These are phyloP conservation scores for Penicillium lagena DNA, from an alignment of 495 filamentous ascomycete species.

Conservation along the genomic window DNA sequence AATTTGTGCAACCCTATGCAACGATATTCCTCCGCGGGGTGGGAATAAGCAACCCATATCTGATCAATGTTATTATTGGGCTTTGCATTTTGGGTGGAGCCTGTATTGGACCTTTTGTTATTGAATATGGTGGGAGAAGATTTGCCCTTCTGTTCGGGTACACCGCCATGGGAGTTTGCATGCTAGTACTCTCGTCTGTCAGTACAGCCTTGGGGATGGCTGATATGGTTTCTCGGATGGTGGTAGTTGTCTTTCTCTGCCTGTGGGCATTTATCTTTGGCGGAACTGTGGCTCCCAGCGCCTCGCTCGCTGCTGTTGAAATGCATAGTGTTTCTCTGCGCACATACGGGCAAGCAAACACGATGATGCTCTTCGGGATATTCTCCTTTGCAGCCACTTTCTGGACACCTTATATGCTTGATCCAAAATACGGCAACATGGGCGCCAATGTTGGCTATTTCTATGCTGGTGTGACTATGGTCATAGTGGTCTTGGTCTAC, in stretches of 20 bases:
- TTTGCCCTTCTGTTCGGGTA: slow-evolving; percentile 17
- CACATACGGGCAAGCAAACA: slow-evolving; percentile 25
- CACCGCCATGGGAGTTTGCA: slow-evolving; percentile 17
- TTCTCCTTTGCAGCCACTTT: slow-evolving; percentile 22
- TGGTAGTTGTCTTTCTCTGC: slow-evolving; percentile 17
- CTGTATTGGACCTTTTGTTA: slow-evolving; percentile 13
- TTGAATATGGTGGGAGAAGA: slow-evolving; percentile 24
- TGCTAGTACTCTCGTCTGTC: slow-evolving; percentile 21
- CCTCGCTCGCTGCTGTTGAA: slow-evolving; percentile 14
- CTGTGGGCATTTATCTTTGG: slow-evolving; percentile 25
- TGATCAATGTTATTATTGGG: slow-evolving; percentile 24
- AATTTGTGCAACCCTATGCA: slow-evolving; percentile 24
- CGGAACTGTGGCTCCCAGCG: slow-evolving; percentile 17
- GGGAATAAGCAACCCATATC: slow-evolving; percentile 19
- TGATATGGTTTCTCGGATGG: slow-evolving; percentile 6
- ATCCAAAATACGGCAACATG: slow-evolving; percentile 21
- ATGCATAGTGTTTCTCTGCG: slow-evolving; percentile 26
- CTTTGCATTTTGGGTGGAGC: slow-evolving; percentile 21
- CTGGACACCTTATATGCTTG: slow-evolving; percentile 27
- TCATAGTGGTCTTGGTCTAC: slow-evolving; percentile 12
- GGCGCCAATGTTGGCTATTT: slow-evolving; percentile 24
- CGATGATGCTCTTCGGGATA: slow-evolving; percentile 16
- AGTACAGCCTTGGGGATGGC: slow-evolving; percentile 9
- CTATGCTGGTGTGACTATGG: slow-evolving; percentile 18
- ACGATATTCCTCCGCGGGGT: slow-evolving; percentile 18